A percentile compares a stretch with the other conserved stretches of the same genome.
phyloP scores from a whole-genome alignment of 2,329 filamentous ascomycete genomes.

The Aspergillus hiratsukae region DNA sequence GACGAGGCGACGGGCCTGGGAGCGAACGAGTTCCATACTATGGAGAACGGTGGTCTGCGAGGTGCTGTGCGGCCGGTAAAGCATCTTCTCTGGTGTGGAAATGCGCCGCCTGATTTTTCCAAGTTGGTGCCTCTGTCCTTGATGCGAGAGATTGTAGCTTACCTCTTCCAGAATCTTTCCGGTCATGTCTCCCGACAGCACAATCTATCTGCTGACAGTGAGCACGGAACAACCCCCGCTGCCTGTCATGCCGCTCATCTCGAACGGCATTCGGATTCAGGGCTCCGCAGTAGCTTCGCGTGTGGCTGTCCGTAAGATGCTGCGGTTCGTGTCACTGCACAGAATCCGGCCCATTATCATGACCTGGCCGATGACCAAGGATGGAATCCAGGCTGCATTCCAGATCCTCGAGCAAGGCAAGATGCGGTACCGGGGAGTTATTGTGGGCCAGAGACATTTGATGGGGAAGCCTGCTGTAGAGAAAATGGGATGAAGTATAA shows the following conservation, averaged over 20 bases:
- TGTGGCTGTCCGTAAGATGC: slow-evolving; percentile 58
- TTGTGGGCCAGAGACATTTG: slow-evolving; percentile 26
- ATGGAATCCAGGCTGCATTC: slow-evolving; percentile 46
- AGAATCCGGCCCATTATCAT: slow-evolving; percentile 61
- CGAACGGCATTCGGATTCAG: slow-evolving; percentile 54
- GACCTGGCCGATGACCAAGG: slow-evolving; percentile 53
- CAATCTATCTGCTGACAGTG: slow-evolving; percentile 24
- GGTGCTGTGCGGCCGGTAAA: slow-evolving; percentile 1
- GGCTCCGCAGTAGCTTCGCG: slow-evolving; percentile 61
- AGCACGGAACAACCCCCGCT: slow-evolving; percentile 15
- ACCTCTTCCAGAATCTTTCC: slow-evolving; percentile 7
- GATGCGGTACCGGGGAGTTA: slow-evolving; percentile 46
- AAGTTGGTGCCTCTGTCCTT: slow-evolving; percentile 1
- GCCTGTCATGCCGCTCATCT: slow-evolving; percentile 46
- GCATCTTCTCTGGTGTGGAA: slow-evolving; percentile 9
- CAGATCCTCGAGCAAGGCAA: slow-evolving; percentile 42
- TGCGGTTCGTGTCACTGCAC: slow-evolving; percentile 58
- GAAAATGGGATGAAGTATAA: not conserved
- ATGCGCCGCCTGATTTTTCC: slow-evolving; percentile 2
- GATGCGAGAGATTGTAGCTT: not conserved
- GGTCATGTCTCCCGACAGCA: slow-evolving; percentile 19
- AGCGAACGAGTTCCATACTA: slow-evolving; percentile 57
- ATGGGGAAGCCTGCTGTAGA: not conserved
- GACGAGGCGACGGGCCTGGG: slow-evolving; percentile 42
- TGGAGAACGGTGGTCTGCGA: not conserved